phyloP scores from a whole-genome alignment of 768 basidiomycete genomes.

The Pleurotus citrinopileatus region DNA sequence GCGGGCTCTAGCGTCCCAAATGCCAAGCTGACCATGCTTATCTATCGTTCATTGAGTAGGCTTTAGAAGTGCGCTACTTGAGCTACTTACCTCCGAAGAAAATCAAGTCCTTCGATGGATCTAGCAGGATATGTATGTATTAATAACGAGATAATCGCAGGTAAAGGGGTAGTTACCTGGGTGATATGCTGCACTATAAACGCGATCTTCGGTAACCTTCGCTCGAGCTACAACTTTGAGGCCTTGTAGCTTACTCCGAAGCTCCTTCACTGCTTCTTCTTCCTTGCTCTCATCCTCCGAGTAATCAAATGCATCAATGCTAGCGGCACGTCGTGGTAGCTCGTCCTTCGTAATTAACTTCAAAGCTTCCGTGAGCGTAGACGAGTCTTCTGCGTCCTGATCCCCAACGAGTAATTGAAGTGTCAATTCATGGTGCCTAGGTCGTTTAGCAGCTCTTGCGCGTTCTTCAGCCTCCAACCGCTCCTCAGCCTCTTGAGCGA shows the following conservation, averaged over 20 bases:
- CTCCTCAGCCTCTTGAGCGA: conserved; percentile 59
- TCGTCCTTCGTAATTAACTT: conserved; percentile 32
- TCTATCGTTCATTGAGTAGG: conserved; percentile 39
- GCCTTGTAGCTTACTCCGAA: conserved; percentile 51
- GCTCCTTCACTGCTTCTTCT: conserved; percentile 42
- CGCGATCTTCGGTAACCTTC: conserved; percentile 71
- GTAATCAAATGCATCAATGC: conserved; percentile 51
- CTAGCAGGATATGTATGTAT: too few species aligned
- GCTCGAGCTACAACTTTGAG: conserved; percentile 73
- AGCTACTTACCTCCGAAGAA: conserved; percentile 73
- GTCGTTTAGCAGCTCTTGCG: conserved; percentile 59
- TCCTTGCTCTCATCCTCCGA: conserved; percentile 42
- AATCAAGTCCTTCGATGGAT: conserved; percentile 75
- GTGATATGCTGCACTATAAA: conserved; percentile 81
- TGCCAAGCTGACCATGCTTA: conserved; percentile 79
- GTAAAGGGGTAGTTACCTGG: conserved; percentile 39
- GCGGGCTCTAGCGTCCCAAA: conserved; percentile 82
- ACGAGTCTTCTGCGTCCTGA: conserved; percentile 44
- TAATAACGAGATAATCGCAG: not conserved
- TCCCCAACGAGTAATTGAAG: conserved; percentile 53
- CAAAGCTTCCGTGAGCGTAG: conserved; percentile 43
- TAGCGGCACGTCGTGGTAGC: conserved; percentile 36
- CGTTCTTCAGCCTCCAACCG: conserved; percentile 59
- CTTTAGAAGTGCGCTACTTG: not conserved
- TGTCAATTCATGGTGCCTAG: conserved; percentile 66